Evolutionary conservation across 768 basidiomycete species (phyloP).

Genomic region (Albatrellus ellisii): DNA sequence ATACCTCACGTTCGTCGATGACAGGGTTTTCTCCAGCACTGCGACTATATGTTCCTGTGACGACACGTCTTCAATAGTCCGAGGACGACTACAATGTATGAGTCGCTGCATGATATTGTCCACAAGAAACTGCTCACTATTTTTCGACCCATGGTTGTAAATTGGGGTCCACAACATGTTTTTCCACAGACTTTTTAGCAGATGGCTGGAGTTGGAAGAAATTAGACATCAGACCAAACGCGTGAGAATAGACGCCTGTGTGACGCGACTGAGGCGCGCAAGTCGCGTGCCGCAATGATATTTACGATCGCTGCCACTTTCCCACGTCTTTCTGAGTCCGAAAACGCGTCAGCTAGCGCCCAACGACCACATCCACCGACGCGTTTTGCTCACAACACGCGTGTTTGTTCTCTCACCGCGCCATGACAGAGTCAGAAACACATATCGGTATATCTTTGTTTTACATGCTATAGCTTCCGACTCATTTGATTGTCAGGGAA

Average conservation of each 20-base stretch:
- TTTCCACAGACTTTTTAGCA: conserved; percentile 13
- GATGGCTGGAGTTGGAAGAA: conserved; percentile 39
- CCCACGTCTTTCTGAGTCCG: conserved; percentile 1
- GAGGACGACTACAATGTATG: conserved; percentile 58
- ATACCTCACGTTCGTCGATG: conserved; percentile 71
- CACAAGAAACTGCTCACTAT: conserved; percentile 47
- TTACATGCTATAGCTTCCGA: neutral
- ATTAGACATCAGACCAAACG: conserved; percentile 36
- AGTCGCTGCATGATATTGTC: neutral
- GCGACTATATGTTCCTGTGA: conserved; percentile 95
- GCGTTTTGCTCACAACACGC: neutral
- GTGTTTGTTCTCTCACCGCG: neutral
- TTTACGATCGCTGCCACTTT: conserved; percentile 2
- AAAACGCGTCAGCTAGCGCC: conserved; percentile 6
- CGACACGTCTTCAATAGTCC: conserved; percentile 95
- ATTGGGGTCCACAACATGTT: conserved; percentile 33
- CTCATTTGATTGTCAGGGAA: neutral
- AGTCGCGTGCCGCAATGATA: conserved; percentile 2
- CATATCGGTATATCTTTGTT: neutral
- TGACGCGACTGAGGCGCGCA: conserved; percentile 16
- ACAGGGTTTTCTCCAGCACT: conserved; percentile 82
- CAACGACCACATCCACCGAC: too few relatives aligned
- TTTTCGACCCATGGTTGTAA: conserved; percentile 97
- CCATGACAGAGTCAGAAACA: neutral
- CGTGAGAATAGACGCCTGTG: conserved; percentile 1